Conservation (phyloP, 306 rosid species). For the Fagus sylvatica region DNA sequence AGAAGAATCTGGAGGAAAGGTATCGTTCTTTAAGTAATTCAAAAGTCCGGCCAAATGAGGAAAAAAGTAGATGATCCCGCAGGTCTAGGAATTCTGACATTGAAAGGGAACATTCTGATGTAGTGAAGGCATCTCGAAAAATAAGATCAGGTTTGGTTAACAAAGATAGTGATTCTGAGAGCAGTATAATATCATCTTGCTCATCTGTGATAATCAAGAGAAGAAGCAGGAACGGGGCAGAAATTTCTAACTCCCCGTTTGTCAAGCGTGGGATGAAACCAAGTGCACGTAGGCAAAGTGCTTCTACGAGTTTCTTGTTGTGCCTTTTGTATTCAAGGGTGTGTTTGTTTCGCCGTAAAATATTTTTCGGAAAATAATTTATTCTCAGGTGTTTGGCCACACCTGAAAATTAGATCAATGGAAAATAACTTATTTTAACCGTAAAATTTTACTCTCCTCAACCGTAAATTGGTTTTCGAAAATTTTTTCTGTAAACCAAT, state of each 20-base stretch:
- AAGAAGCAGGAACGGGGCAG: constrained; percentile 35
- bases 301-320: constrained; percentile 21
- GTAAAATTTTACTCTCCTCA: no score
- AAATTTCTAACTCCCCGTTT: constrained; percentile 7
- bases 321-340: background rate
- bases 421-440: no score
- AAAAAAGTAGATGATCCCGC: background rate
- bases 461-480: no score
- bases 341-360: no score
- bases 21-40: constrained; percentile 24
- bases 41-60: background rate
- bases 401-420: no score
- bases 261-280: constrained; percentile 25
- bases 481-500: no score
- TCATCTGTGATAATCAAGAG: constrained; percentile 17
- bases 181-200: constrained; percentile 17
- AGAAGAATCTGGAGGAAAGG: constrained; percentile 6
- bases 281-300: constrained; percentile 20
- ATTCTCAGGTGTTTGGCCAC: no score
- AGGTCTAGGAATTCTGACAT: constrained; percentile 1
- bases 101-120: constrained; percentile 10
- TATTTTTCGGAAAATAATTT: no score
- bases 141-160: background rate
- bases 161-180: constrained; percentile 20
- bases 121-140: constrained; percentile 6